Percentiles rank a stretch among this genome's conserved stretches.
phyloP scores from a whole-genome alignment of 2,329 filamentous ascomycete species.

The Cladosporium sphaerospermum region DNA sequence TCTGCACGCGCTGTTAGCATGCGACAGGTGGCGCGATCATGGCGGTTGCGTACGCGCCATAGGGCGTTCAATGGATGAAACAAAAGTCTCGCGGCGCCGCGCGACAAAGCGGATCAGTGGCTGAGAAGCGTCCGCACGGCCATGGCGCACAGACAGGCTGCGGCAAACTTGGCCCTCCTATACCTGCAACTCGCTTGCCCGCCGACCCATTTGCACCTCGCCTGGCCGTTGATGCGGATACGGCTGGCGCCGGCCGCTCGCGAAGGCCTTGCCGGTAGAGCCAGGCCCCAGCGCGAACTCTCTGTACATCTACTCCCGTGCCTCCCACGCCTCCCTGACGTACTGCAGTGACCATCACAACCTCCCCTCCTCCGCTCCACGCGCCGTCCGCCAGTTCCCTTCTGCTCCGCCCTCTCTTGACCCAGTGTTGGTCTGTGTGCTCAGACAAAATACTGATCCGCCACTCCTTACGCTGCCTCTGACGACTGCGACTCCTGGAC shows the following conservation, averaged over 20 bases:
- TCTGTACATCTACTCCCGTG: slow-evolving; percentile 3
- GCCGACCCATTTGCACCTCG: slow-evolving; percentile 3
- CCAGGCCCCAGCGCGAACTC: background rate
- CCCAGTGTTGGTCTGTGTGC: background rate
- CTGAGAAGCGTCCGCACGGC: no score
- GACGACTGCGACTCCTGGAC: no score
- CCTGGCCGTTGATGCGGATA: slow-evolving; percentile 5
- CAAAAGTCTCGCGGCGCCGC: no score
- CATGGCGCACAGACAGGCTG: background rate
- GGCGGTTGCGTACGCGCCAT: no score
- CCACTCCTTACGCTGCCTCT: no score
- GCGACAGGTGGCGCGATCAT: no score
- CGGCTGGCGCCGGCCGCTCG: slow-evolving; percentile 7
- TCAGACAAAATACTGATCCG: background rate
- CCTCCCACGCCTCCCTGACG: slow-evolving; percentile 6
- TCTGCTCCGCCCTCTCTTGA: background rate
- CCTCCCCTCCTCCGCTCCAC: background rate
- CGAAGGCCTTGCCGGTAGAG: background rate
- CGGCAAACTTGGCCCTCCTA: slow-evolving; percentile 7
- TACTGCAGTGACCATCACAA: slow-evolving; percentile 2
- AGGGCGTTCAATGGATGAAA: no score
- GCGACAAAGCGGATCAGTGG: no score
- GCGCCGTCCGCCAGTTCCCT: background rate
- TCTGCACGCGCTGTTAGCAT: no score
- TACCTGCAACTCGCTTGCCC: slow-evolving; percentile 1